phyloP scores from a whole-genome alignment of 2,329 filamentous ascomycete genomes.

The Xylaria sp. region DNA sequence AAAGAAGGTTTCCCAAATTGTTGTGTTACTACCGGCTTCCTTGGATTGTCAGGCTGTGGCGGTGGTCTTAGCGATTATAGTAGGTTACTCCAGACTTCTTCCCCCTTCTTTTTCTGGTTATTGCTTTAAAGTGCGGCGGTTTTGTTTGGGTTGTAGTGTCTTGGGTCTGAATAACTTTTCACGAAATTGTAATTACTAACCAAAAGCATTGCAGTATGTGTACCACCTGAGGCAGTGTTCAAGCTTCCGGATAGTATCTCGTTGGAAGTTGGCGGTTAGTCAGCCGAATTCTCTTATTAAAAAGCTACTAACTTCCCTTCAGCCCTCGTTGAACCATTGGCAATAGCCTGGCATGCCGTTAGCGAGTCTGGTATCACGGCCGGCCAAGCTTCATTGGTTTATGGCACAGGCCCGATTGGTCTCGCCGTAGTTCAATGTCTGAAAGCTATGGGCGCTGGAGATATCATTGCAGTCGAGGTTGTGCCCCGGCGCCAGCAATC shows the following conservation, averaged over 20 bases:
- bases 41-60: constrained; percentile 56
- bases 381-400: constrained; percentile 62
- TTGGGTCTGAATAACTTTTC: not conserved
- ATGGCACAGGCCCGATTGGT: constrained; percentile 73
- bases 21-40: constrained; percentile 61
- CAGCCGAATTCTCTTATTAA: not conserved
- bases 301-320: constrained; percentile 26
- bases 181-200: not conserved
- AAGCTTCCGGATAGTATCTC: constrained; percentile 63
- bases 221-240: constrained; percentile 61
- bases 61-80: constrained; percentile 66
- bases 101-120: not conserved
- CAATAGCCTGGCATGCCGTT: constrained; percentile 73
- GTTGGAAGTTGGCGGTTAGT: constrained; percentile 59
- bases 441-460: constrained; percentile 61
- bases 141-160: not conserved
- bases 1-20: constrained; percentile 64
- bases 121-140: not conserved
- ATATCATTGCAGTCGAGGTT: constrained; percentile 69
- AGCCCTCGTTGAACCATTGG: constrained; percentile 71
- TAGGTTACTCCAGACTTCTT: not conserved
- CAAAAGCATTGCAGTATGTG: constrained; percentile 52
- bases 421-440: constrained; percentile 70
- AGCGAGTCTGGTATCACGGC: constrained; percentile 58
- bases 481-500: constrained; percentile 62